These are phyloP conservation scores for Pyrenophora teres DNA, from an alignment of 2,329 filamentous ascomycete genomes.

Conservation along the genomic window DNA sequence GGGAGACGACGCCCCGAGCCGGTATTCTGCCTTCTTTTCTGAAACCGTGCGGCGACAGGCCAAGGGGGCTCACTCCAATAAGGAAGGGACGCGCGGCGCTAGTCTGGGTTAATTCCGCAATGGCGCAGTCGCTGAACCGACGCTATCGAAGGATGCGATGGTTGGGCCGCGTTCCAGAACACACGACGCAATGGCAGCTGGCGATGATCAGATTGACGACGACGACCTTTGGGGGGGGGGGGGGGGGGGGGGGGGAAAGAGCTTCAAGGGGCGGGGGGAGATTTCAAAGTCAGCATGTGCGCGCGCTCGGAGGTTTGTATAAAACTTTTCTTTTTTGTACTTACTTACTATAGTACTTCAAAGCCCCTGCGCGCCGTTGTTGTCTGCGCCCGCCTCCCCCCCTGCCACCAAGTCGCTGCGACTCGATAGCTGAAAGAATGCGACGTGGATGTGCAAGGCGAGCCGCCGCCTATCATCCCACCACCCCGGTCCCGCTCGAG, in stretches of 20 bases:
- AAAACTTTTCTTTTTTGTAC: no score
- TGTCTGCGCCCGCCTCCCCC: no score
- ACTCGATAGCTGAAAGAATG: not conserved
- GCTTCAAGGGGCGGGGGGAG: no score
- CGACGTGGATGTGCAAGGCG: not conserved
- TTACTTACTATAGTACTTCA: no score
- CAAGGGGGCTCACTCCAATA: conserved; percentile 32
- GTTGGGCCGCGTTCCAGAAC: conserved; percentile 29
- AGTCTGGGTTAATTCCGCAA: conserved; percentile 10
- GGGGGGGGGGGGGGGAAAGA: no score
- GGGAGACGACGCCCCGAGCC: conserved; percentile 22
- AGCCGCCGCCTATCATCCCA: not conserved
- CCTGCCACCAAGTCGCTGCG: no score
- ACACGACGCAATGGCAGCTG: conserved; percentile 6
- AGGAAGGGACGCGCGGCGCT: conserved; percentile 37
- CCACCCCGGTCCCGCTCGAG: not conserved
- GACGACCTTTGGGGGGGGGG: not conserved
- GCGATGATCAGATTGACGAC: not conserved
- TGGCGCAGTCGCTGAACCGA: conserved; percentile 17
- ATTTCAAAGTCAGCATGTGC: no score
- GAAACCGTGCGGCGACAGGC: conserved; percentile 31
- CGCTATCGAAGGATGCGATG: conserved; percentile 26
- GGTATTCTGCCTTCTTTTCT: conserved; percentile 30
- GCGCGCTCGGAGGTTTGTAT: no score
- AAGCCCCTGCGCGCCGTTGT: no score